A percentile compares a stretch with the other conserved stretches of the same genome.
Evolutionary conservation across 2,329 filamentous ascomycete genomes (phyloP).

Genomic region (Fusarium fujikuroi): DNA sequence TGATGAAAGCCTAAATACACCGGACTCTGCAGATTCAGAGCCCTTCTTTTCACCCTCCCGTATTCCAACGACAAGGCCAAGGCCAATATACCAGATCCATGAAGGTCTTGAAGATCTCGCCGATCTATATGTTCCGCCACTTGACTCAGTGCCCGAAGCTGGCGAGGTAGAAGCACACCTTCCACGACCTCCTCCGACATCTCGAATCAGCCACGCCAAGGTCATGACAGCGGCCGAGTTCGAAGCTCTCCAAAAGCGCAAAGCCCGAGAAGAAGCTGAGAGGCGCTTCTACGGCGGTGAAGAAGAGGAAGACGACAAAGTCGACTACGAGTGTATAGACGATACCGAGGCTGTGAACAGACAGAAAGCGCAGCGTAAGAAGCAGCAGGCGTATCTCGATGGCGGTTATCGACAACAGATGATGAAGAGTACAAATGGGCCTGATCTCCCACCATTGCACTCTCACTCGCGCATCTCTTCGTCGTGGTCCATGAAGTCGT

Average conservation of each 20-base stretch:
- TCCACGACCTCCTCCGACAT: neutral
- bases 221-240: conserved; percentile 28
- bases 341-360: neutral
- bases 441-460: neutral
- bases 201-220: neutral
- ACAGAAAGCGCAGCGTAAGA: conserved; percentile 9
- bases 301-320: conserved; percentile 20
- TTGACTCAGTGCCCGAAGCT: neutral
- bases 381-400: conserved; percentile 20
- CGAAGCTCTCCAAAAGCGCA: conserved; percentile 6
- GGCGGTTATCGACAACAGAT: conserved; percentile 18
- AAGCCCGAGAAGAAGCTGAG: neutral
- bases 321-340: conserved; percentile 13
- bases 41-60: neutral
- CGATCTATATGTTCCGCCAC: neutral
- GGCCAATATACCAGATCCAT: conserved; percentile 1
- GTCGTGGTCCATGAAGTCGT: conserved; percentile 11
- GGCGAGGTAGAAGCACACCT: neutral
- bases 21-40: neutral
- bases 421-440: conserved; percentile 29
- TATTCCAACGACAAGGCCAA: neutral
- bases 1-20: conserved; percentile 14
- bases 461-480: conserved; percentile 8
- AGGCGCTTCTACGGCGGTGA: neutral
- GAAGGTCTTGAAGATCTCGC: conserved; percentile 5